Conservation (phyloP, 805 yeast genomes). For the Candida koratica region DNA sequence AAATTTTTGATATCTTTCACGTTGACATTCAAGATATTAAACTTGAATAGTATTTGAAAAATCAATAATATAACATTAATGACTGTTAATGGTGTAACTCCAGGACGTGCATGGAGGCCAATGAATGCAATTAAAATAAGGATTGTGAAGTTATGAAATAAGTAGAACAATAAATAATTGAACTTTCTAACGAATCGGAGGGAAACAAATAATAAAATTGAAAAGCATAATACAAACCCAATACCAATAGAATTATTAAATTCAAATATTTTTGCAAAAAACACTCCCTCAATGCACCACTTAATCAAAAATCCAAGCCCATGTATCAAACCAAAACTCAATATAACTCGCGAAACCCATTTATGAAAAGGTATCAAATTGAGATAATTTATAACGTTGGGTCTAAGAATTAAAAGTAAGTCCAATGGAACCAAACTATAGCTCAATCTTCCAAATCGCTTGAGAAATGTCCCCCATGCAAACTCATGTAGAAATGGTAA, state of each 20-base stretch:
- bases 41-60: constrained; percentile 35
- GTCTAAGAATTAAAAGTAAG: constrained; percentile 52
- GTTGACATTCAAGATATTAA: constrained; percentile 12
- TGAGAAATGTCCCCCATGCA: constrained; percentile 22
- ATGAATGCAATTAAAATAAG: constrained; percentile 43
- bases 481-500: constrained; percentile 27
- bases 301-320: constrained; percentile 47
- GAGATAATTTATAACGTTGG: constrained; percentile 45
- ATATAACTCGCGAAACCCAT: constrained; percentile 63
- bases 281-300: constrained; percentile 42
- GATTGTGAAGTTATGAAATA: constrained; percentile 51
- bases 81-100: constrained; percentile 33
- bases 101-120: constrained; percentile 68
- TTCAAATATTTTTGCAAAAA: constrained; percentile 29
- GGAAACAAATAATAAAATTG: constrained; percentile 43
- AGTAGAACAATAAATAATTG: constrained; percentile 51
- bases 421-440: constrained; percentile 58
- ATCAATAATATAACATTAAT: constrained; percentile 23
- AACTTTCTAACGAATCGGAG: constrained; percentile 46
- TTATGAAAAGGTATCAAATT: constrained; percentile 58
- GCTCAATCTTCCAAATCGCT: constrained; percentile 60
- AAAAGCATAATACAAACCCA: constrained; percentile 32
- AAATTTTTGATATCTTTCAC: constrained; percentile 3
- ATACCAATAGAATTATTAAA: constrained; percentile 52
- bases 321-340: constrained; percentile 46